Evolutionary conservation across 2,329 filamentous ascomycete genomes (phyloP), one percentile per base, ranked within the genome.

Genomic region (Botrytis aclada): DNA sequence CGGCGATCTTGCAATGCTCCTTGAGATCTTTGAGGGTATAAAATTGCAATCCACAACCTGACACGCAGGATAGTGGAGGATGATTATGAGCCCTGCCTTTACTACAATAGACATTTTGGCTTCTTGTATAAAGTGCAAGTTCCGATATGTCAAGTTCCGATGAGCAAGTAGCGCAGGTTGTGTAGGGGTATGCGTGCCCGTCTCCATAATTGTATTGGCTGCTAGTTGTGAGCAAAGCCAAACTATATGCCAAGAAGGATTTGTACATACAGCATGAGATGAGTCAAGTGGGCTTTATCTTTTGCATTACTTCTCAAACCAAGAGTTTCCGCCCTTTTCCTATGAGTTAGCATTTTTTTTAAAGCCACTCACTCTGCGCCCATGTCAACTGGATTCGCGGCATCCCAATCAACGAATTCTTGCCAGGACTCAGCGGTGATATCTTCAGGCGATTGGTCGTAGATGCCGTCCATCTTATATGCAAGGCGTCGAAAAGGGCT

Each of bases 301-400:
- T 18, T n/a, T n/a, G n/a, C n/a, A n/a, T n/a, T n/a, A n/a, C n/a
- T n/a, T n/a, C n/a, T n/a, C n/a, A n/a, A n/a, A n/a, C n/a, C n/a
- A n/a, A n/a, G n/a, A n/a, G n/a, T n/a, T n/a, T n/a, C 8, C 18
- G 45, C 67, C 67, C 67, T 70, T 70, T 70, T 70, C 61, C 67
- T 61, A 37, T 70, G 67, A 70, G 54, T 70, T 70, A 61, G 67
- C 67, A 9, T 70, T 70, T 70, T 70, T 61, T 61, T 70, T 61
- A 45, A 58, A 70, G 67, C 41, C 20, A 70, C 67, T 70, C n/a
- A 70, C 56, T 45, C 60, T 61, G 41, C 10, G 32, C 41, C 69
- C 58, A 70, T 63, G 41, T 63, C 58, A n/a, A 51, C 12, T 10
- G 62, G n/a, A 34, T 25, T 45, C 10, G n/a, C 62, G 37, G 32